Evolutionary conservation across 2,329 filamentous ascomycete species (phyloP), one percentile per base, ranked within the genome.

Genomic region (Ploettnerulaceae sp.): DNA sequence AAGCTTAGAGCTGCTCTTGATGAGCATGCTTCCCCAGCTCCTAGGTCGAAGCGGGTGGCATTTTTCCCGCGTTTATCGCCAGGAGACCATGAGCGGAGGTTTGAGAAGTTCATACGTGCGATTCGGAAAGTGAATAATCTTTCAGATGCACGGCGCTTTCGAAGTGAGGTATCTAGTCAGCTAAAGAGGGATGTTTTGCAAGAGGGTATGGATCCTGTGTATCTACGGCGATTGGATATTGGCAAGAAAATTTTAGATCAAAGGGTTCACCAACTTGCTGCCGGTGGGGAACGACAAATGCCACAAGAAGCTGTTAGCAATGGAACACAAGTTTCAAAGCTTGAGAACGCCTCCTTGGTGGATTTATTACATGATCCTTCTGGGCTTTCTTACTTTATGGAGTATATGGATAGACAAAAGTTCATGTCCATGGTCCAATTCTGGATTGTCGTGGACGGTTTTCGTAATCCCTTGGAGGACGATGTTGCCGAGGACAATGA

Each of bases 361-460:
- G 89, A 97, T 55, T 75, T 98, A n/a, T 74, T 98, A 48, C 85
- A 90, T 56, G 89, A 94, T 65, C 80, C 93, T 2, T 86, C 91
- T 1, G 91, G 89, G 0, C 73, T 98, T 7, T 97, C 93, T 2
- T 98, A 95, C 64, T 97, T 98, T 69, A 98, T 98, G 93, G 93
- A 98, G 64, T 97, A 89, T 61, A 98, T 98, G 93, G 93, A 98
- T 64, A 82, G 93, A 32, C 86, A 90, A 63, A 76, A 78, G 12
- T 73, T 91, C 20, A 91, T 97, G 84, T 78, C 86, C 11, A 71
- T 96, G 36, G 90, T 98, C 5, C 93, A 98, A 61, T 98, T 97
- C 66, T 98, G 91, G 89, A 82, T 98, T 31, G 93, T 97, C 3
- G 93, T 97, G 5, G 93, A 98, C 67, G 91, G 93, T 0, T 89